Evolutionary conservation across 1,284 basidiomycete genomes (phyloP), one percentile per base, ranked within the genome.

Genomic region (Cryptococcus hybrid): DNA sequence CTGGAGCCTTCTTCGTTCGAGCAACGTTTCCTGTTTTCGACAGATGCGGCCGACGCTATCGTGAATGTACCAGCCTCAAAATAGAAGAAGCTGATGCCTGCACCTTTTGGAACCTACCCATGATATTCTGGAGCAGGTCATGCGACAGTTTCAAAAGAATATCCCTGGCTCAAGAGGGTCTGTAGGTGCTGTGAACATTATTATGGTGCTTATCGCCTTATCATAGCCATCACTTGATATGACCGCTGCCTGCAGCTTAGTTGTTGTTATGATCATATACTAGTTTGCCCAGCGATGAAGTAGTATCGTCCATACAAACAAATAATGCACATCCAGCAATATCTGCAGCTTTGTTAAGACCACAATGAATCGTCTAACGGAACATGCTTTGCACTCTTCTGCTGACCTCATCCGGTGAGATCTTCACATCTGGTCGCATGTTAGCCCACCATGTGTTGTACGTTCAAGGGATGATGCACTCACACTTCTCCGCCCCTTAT

Each of bases 401-500:
- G 0, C 34, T 38, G 1, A 76, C 55, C 37, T 74, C 74, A 18
- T 76, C 72, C n/a, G 72, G 72, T 7, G 64, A 59, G 9, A 55
- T 63, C 47, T 63, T 58, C n/a, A 74, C 60, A 59, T 75, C 73
- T 75, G 57, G 30, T 15, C 51, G 52, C 64, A 30, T 47, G 61
- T 54, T 46, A 35, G n/a, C 45, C 7, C 15, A 18, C n/a, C 12
- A 51, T 43, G 7, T 46, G 13, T 35, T 5, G 36, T 4, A 7
- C 40, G 12, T n/a, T 38, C 9, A 11, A 2, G 3, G 2, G 30
- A 30, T 30, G 30, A 4, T 30, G 30, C 30, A 68, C 70, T 67
- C 49, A 76, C 74, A 77, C 56, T 77, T 77, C 54, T 73, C 69
- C 13, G 69, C 60, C 1, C 63, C 45, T 66, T 70, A 3, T 65